Evolutionary conservation across 2,329 filamentous ascomycete genomes (phyloP).

Genomic region (Metarhizium guizhouense): DNA sequence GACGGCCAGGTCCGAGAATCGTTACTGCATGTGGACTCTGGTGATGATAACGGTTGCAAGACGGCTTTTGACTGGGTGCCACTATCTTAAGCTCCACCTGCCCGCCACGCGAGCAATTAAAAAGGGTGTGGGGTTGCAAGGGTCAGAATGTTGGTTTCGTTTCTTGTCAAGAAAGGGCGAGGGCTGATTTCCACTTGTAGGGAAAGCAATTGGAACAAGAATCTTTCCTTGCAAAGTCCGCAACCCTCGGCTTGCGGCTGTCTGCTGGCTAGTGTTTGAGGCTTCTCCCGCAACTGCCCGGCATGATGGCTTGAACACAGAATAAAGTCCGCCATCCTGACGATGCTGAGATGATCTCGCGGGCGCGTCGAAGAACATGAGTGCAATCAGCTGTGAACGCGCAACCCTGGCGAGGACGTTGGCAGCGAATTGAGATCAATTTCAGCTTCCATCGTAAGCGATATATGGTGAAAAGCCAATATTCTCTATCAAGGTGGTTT

Average conservation of each 20-base stretch:
- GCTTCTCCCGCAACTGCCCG: no score
- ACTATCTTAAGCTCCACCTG: neutral
- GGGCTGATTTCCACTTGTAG: no score
- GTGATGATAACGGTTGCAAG: neutral
- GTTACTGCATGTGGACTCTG: neutral
- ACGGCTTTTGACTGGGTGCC: neutral
- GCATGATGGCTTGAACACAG: no score
- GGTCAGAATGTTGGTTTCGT: no score
- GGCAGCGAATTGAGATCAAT: neutral
- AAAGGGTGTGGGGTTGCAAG: neutral
- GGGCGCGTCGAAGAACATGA: no score
- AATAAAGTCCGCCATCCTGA: neutral
- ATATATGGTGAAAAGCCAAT: neutral
- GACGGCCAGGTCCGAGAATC: neutral
- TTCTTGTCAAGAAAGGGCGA: no score
- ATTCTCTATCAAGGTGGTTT: neutral
- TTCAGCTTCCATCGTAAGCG: neutral
- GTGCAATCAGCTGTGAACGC: neutral
- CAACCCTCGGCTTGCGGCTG: no score
- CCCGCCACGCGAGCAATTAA: neutral
- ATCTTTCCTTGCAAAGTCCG: no score
- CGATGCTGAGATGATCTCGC: neutral
- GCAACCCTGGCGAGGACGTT: neutral
- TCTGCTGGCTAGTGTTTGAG: no score
- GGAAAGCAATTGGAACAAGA: no score